Percentiles rank a stretch among this genome's conserved stretches.
These are phyloP conservation scores for Ascochyta viciae-villosae DNA, from an alignment of 2,329 filamentous ascomycete species.

Conservation along the genomic window DNA sequence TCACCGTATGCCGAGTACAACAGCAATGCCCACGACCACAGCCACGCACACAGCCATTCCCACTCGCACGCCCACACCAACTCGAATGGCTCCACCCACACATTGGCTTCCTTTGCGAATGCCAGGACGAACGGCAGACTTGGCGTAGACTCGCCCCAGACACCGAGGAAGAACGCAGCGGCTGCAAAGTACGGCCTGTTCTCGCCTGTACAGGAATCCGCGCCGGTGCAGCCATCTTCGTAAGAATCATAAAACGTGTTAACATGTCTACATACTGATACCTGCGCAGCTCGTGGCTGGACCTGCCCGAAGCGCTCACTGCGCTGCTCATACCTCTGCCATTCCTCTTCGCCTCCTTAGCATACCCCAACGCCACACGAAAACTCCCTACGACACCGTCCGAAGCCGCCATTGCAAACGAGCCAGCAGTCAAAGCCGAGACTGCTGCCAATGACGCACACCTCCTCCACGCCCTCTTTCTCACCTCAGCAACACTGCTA, in stretches of 20 bases:
- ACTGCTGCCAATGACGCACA: constrained; percentile 29
- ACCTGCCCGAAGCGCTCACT: constrained; percentile 57
- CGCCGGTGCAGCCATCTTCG: constrained; percentile 27
- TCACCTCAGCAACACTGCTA: constrained; percentile 57
- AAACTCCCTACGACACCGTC: constrained; percentile 30
- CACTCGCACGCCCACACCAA: constrained; percentile 36
- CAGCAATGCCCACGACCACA: constrained; percentile 32
- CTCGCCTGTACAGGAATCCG: constrained; percentile 45
- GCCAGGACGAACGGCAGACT: constrained; percentile 45
- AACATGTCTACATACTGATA: constrained; percentile 9
- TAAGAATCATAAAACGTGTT: constrained; percentile 18
- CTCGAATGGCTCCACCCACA: constrained; percentile 40
- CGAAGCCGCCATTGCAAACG: constrained; percentile 32
- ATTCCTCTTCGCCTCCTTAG: constrained; percentile 56
- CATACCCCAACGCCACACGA: constrained; percentile 46
- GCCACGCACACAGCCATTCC: constrained; percentile 33
- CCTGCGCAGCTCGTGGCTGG: constrained; percentile 39
- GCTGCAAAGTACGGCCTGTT: constrained; percentile 38
- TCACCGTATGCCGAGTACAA: constrained; percentile 40
- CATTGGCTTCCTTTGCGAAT: constrained; percentile 39
- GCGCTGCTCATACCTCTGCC: constrained; percentile 59
- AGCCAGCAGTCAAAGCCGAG: constrained; percentile 18
- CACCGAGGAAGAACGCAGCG: constrained; percentile 17
- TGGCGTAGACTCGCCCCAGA: constrained; percentile 50
- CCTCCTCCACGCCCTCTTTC: constrained; percentile 53